These are phyloP conservation scores for Peronosclerospora sorghi DNA, from an alignment of 352 stramenopile genomes.

Conservation along the genomic window DNA sequence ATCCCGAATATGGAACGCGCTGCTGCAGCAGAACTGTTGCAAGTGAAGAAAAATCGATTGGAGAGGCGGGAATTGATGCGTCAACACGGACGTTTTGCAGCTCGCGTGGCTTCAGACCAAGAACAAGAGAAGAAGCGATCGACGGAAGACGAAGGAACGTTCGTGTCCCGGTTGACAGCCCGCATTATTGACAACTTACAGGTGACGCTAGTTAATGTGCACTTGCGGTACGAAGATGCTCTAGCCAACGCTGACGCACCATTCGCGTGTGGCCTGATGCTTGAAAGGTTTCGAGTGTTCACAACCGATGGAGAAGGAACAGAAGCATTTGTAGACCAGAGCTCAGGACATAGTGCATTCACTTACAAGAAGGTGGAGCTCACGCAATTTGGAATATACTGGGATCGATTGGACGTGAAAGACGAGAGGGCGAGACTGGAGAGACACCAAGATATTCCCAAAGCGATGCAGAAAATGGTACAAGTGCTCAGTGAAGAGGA, in stretches of 20 bases:
- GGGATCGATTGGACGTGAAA: constrained; percentile 37
- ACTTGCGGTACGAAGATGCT: constrained; percentile 69
- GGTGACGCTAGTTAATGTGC: constrained; percentile 59
- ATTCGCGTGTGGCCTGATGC: constrained; percentile 64
- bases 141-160: constrained; percentile 63
- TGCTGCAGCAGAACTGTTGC: constrained; percentile 33
- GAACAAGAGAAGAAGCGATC: constrained; percentile 1
- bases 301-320: constrained; percentile 57
- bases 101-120: constrained; percentile 17
- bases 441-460: constrained; percentile 20
- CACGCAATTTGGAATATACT: constrained; percentile 45
- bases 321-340: constrained; percentile 62
- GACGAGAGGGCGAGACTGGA: constrained; percentile 25
- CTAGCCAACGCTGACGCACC: constrained; percentile 46
- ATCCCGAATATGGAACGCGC: constrained; percentile 48
- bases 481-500: constrained; percentile 13
- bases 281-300: constrained; percentile 55
- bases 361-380: constrained; percentile 56
- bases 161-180: constrained; percentile 60
- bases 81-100: constrained; percentile 54
- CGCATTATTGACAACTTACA: constrained; percentile 76
- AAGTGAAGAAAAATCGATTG: constrained; percentile 47
- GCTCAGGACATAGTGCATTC: constrained; percentile 24
- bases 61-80: constrained; percentile 60
- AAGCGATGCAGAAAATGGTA: constrained; percentile 45